These are phyloP conservation scores for Vaccinium darrowii DNA, from an alignment of 148 eudicot genomes.

Conservation along the genomic window DNA sequence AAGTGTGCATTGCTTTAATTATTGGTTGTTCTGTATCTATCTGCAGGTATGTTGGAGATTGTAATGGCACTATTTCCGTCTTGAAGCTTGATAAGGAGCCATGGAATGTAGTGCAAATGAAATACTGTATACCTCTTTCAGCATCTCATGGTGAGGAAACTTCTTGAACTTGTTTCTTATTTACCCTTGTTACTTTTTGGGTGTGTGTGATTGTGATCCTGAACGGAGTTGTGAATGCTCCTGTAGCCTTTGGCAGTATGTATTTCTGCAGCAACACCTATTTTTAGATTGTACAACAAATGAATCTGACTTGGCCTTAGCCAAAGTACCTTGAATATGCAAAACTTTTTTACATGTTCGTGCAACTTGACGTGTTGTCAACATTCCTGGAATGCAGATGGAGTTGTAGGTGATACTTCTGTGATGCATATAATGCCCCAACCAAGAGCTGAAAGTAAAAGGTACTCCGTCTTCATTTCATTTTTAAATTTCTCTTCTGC, in stretches of 20 bases:
- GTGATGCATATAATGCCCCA: slow-evolving; percentile 70
- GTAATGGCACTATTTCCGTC: slow-evolving; percentile 67
- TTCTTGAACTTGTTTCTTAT: not conserved
- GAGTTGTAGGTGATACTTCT: slow-evolving; percentile 43
- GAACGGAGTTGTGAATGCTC: not conserved
- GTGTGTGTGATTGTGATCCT: not conserved
- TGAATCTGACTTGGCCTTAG: not conserved
- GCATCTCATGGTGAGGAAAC: slow-evolving; percentile 69
- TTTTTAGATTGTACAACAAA: not conserved
- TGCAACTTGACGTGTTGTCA: slow-evolving; percentile 11
- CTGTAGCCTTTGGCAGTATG: too few relatives aligned
- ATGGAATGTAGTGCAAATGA: slow-evolving; percentile 54
- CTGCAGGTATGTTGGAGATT: slow-evolving; percentile 77
- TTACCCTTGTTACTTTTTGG: not conserved
- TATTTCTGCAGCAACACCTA: not conserved
- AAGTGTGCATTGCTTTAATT: not conserved
- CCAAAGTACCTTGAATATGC: not conserved
- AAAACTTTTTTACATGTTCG: not conserved
- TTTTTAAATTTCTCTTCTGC: not conserved
- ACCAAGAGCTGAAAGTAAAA: slow-evolving; percentile 76
- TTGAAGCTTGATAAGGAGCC: slow-evolving; percentile 57
- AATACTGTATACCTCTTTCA: slow-evolving; percentile 69
- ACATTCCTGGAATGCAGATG: slow-evolving; percentile 50
- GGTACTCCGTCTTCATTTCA: slow-evolving; percentile 39
- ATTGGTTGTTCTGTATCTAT: slow-evolving; percentile 3